These are phyloP conservation scores for Talaromyces ruber DNA, from an alignment of 495 filamentous ascomycete genomes.

Conservation along the genomic window DNA sequence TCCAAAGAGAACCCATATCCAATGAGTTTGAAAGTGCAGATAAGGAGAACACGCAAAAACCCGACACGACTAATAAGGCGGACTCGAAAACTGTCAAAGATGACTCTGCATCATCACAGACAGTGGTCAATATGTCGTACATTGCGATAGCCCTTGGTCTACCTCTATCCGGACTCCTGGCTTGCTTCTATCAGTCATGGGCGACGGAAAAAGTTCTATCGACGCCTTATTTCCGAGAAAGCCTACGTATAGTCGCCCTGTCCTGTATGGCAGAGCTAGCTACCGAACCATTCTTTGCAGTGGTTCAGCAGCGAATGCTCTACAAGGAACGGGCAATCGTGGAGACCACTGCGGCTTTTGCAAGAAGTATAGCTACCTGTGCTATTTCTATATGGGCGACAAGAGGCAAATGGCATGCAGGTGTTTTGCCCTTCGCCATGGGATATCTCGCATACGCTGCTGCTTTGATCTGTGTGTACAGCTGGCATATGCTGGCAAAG, in stretches of 20 bases:
- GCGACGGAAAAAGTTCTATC: conserved; percentile 43
- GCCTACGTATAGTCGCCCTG: conserved; percentile 61
- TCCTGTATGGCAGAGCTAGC: conserved; percentile 74
- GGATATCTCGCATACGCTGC: conserved; percentile 75
- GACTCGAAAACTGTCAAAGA: conserved; percentile 8
- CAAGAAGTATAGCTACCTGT: conserved; percentile 67
- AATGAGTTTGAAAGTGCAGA: conserved; percentile 7
- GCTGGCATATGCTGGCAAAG: conserved; percentile 33
- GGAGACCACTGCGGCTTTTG: conserved; percentile 69
- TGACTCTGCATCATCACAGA: conserved; percentile 40
- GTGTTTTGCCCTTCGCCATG: conserved; percentile 80
- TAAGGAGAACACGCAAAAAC: conserved; percentile 10
- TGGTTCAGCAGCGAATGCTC: conserved; percentile 69
- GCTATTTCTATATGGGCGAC: conserved; percentile 51
- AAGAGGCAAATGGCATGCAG: conserved; percentile 39
- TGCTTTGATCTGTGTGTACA: conserved; percentile 60
- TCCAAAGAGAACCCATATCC: conserved; percentile 62
- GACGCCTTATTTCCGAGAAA: conserved; percentile 51
- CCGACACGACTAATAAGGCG: neutral
- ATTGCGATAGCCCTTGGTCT: conserved; percentile 64
- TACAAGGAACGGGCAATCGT: conserved; percentile 73
- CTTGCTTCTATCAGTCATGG: conserved; percentile 53
- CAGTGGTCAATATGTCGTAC: conserved; percentile 82
- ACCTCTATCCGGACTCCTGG: conserved; percentile 51
- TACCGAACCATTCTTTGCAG: conserved; percentile 76